A percentile compares a stretch with the other conserved stretches of the same genome.
phyloP scores from a whole-genome alignment of 2,329 filamentous ascomycete species.

The Penicillium capsulatum region DNA sequence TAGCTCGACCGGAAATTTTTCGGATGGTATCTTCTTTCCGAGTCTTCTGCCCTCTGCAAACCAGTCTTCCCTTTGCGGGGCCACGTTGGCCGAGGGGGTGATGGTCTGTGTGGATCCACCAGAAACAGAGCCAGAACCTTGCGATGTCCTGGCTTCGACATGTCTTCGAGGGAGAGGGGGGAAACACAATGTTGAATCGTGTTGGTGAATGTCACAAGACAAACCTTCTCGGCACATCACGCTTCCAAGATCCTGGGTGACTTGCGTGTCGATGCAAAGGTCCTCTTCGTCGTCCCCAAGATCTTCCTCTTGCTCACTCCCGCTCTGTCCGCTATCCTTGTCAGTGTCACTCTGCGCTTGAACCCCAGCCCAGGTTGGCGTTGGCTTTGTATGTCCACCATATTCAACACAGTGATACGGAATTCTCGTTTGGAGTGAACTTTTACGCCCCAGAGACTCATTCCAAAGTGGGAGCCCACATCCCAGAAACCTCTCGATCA shows the following conservation, averaged over 20 bases:
- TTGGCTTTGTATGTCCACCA: slow-evolving; percentile 6
- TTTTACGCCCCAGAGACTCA: slow-evolving; percentile 16
- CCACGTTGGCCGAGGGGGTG: slow-evolving; percentile 26
- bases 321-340: no score
- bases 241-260: slow-evolving; percentile 15
- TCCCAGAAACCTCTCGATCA: slow-evolving; percentile 38
- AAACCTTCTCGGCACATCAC: slow-evolving; percentile 14
- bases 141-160: slow-evolving; percentile 20
- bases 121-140: slow-evolving; percentile 28
- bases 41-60: slow-evolving; percentile 28
- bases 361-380: no score
- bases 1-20: no score
- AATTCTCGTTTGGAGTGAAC: slow-evolving; percentile 8
- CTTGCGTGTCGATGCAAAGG: slow-evolving; percentile 4
- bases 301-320: no score
- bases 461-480: slow-evolving; percentile 48
- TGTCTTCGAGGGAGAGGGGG: slow-evolving; percentile 20
- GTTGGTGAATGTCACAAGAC: slow-evolving; percentile 22
- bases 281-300: slow-evolving; percentile 19
- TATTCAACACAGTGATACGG: slow-evolving; percentile 9
- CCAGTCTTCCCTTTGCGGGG: slow-evolving; percentile 39
- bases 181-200: slow-evolving; percentile 22
- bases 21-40: no score
- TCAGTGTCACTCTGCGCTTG: no score
- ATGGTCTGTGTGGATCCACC: slow-evolving; percentile 22